Evolutionary conservation across 2,329 filamentous ascomycete species (phyloP).

Genomic region (Diaporthe velutina): DNA sequence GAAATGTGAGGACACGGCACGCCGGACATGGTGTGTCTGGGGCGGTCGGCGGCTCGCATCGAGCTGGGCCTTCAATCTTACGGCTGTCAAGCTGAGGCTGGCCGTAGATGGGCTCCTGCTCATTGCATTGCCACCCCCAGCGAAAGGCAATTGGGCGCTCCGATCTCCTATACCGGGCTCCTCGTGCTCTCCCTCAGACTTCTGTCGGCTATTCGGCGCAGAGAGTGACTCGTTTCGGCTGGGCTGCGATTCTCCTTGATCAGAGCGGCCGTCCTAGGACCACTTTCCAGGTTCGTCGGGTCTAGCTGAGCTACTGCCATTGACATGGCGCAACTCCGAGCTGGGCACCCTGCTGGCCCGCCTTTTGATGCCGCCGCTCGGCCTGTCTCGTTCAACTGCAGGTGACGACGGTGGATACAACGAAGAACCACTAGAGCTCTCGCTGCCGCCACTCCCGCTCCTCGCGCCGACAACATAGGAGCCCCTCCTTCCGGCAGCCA

Average conservation of each 20-base stretch:
- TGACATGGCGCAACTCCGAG: conserved; percentile 35
- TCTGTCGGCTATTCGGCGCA: neutral
- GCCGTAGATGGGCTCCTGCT: neutral
- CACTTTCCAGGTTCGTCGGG: conserved; percentile 37
- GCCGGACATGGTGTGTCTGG: neutral
- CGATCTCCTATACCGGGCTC: neutral
- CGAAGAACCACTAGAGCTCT: conserved; percentile 28
- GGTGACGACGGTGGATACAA: conserved; percentile 35
- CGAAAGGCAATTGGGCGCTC: neutral
- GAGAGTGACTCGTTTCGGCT: neutral
- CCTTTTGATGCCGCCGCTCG: conserved; percentile 36
- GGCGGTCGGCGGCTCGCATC: conserved; percentile 33
- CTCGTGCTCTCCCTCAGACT: neutral
- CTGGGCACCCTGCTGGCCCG: conserved; percentile 38
- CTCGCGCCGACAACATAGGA: conserved; percentile 33
- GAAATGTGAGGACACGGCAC: conserved; percentile 14
- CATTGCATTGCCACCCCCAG: neutral
- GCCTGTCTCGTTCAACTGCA: conserved; percentile 34
- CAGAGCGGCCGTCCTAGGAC: conserved; percentile 36
- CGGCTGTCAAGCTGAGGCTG: conserved; percentile 1
- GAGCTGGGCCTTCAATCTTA: conserved; percentile 37
- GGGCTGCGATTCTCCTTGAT: neutral
- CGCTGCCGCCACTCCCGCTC: conserved; percentile 35
- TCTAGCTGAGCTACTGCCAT: conserved; percentile 31
- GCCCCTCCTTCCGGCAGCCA: conserved; percentile 26